These are phyloP conservation scores for Guadua angustifolia DNA, from an alignment of 176 grass and related monocot genomes.

Conservation along the genomic window DNA sequence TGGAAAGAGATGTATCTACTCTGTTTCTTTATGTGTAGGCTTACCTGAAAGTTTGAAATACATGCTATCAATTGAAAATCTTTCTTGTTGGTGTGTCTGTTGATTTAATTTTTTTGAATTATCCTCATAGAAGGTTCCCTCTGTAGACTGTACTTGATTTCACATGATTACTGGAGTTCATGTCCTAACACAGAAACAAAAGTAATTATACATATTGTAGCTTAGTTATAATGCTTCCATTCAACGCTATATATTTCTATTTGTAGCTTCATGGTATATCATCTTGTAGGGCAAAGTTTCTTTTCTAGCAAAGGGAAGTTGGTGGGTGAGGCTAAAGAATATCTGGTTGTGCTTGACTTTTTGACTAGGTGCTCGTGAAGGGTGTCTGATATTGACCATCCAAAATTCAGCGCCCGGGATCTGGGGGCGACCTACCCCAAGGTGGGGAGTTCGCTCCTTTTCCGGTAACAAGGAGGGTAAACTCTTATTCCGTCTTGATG, in stretches of 20 bases:
- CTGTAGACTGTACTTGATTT: constrained; percentile 27
- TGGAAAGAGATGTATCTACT: background rate
- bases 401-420: constrained; percentile 80
- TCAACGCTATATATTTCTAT: constrained; percentile 1
- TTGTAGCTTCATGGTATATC: background rate
- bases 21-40: background rate
- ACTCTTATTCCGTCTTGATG: constrained; percentile 82
- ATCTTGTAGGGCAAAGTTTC: constrained; percentile 30
- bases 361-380: constrained; percentile 29
- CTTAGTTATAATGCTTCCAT: constrained; percentile 7
- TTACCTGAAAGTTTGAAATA: too few species aligned
- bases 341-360: constrained; percentile 39
- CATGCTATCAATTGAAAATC: background rate
- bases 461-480: constrained; percentile 63
- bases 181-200: background rate
- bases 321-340: constrained; percentile 16
- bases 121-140: background rate
- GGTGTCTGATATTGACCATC: constrained; percentile 38
- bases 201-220: constrained; percentile 3
- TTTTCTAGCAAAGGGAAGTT: constrained; percentile 13
- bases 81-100: background rate
- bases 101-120: background rate
- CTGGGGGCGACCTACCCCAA: constrained; percentile 79
- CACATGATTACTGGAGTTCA: background rate
- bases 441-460: constrained; percentile 87